Base-by-base conservation (phyloP, 495 filamentous ascomycete species). In the Aspergillus egyptiacus region DNA sequence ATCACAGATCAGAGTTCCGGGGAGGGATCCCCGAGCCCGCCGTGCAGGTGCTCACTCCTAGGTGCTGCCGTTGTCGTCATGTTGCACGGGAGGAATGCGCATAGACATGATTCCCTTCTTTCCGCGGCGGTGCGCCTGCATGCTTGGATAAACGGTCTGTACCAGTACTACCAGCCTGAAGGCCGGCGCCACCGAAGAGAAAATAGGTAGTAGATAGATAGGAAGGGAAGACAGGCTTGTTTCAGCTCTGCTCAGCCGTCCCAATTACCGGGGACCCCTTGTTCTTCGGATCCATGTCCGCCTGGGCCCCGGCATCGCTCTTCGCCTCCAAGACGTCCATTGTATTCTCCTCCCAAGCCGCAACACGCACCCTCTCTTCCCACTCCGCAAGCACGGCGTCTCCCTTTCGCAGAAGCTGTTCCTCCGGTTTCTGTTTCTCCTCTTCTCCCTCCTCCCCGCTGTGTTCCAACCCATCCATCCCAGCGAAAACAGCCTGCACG, bases 401-500 rank as follows among this genome's bases (percentile, higher is more conserved):
- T 2, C 67, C 71, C 47, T 62, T 64, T 54, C 20, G 40, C 49
- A 36, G 47, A 15, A 58, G 56, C 50, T 44, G 58, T 31, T 8
- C 46, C 60, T 59, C 64, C 9, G 56, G 68, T 36, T 54, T 53
- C 50, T 44, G 58, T 31, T 8, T 46, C 60, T 59, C 64, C 9
- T 55, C 67, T 36, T 54, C 52, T 27, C 59, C 59, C 38, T 59
- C 59, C 37, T 59, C 62, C 31, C 56, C 69, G 15, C 23, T 63
- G 66, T 38, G 54, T 55, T 30, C n/a, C 19, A 28, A 14, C 47
- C 71, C 68, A 66, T 80, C 89, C 58, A 59, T 75, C 74, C 84
- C 66, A 1, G 73, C 76, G 71, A 91, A 91, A 8, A 95, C 67
- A 38, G 63, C 67, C 48, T 76, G 71, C 18, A 84, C 71, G 28